A percentile compares a stretch with the other conserved stretches of the same genome.
phyloP scores from a whole-genome alignment of 2,329 filamentous ascomycete genomes.

The Emergomyces orientalis region DNA sequence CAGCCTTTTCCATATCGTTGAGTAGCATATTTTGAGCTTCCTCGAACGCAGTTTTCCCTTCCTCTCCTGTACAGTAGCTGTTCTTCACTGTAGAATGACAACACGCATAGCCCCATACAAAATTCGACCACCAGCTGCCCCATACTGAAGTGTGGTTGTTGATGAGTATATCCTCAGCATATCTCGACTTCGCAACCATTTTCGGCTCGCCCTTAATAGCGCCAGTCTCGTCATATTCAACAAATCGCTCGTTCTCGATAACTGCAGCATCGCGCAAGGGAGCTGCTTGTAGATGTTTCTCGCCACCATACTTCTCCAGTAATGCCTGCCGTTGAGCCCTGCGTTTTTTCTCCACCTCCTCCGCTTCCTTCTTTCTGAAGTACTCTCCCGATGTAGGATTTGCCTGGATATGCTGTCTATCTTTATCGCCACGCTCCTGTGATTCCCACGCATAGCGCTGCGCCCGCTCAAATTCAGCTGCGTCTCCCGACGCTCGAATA shows the following conservation, averaged over 20 bases:
- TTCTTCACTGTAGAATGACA: slow-evolving; percentile 93
- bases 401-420: slow-evolving; percentile 81
- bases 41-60: slow-evolving; percentile 71
- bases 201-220: slow-evolving; percentile 79
- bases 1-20: slow-evolving; percentile 20
- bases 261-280: slow-evolving; percentile 59
- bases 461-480: slow-evolving; percentile 81
- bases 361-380: slow-evolving; percentile 66
- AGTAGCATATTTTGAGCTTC: slow-evolving; percentile 57
- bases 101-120: slow-evolving; percentile 92
- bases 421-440: slow-evolving; percentile 70
- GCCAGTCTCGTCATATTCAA: slow-evolving; percentile 90
- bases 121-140: slow-evolving; percentile 96
- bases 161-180: slow-evolving; percentile 73
- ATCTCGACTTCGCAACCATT: slow-evolving; percentile 74
- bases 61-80: slow-evolving; percentile 92
- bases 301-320: slow-evolving; percentile 71
- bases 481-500: slow-evolving; percentile 78
- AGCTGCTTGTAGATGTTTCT: slow-evolving; percentile 52
- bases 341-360: slow-evolving; percentile 61
- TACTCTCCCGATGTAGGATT: slow-evolving; percentile 92
- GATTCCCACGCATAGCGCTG: slow-evolving; percentile 91
- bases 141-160: slow-evolving; percentile 91
- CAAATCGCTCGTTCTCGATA: slow-evolving; percentile 72
- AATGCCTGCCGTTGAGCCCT: slow-evolving; percentile 60